Conservation (phyloP, 805 yeast genomes). For the Metschnikowia matae region DNA sequence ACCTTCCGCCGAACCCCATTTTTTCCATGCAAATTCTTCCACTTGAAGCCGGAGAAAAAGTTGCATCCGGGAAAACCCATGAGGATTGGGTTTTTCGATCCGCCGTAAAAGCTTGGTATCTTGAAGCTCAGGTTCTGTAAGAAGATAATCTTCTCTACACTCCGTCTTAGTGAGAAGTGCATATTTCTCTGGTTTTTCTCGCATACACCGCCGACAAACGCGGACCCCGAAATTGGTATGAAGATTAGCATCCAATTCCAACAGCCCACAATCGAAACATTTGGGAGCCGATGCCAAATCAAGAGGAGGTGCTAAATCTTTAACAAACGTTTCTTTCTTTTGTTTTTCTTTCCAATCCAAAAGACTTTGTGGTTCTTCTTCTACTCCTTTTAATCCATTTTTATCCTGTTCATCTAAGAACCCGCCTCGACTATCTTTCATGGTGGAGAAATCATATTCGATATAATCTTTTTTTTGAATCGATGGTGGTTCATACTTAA, state of each 20-base stretch:
- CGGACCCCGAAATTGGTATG: constrained; percentile 63
- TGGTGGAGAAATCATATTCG: constrained; percentile 84
- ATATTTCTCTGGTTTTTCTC: constrained; percentile 77
- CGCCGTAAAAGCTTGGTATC: constrained; percentile 68
- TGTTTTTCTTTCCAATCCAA: constrained; percentile 50
- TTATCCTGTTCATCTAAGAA: constrained; percentile 43
- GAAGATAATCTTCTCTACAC: constrained; percentile 83
- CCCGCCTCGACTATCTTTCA: constrained; percentile 88
- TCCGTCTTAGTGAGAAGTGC: constrained; percentile 92
- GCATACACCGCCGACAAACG: constrained; percentile 78
- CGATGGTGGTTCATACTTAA: constrained; percentile 24
- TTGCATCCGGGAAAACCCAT: constrained; percentile 91
- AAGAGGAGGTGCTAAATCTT: constrained; percentile 66
- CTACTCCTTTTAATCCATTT: constrained; percentile 17
- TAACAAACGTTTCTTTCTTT: constrained; percentile 31
- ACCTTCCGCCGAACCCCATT: constrained; percentile 91
- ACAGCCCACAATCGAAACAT: constrained; percentile 77
- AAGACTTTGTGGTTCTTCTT: constrained; percentile 42
- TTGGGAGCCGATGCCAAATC: constrained; percentile 72
- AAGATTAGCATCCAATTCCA: constrained; percentile 75
- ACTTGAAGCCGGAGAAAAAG: constrained; percentile 83
- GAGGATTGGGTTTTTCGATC: constrained; percentile 90
- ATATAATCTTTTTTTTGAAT: constrained; percentile 64
- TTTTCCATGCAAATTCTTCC: constrained; percentile 87
- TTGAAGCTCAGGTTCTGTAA: constrained; percentile 88